Base-by-base conservation (phyloP, 176 grass and related monocot genomes). In the Ensete ventricosum region DNA sequence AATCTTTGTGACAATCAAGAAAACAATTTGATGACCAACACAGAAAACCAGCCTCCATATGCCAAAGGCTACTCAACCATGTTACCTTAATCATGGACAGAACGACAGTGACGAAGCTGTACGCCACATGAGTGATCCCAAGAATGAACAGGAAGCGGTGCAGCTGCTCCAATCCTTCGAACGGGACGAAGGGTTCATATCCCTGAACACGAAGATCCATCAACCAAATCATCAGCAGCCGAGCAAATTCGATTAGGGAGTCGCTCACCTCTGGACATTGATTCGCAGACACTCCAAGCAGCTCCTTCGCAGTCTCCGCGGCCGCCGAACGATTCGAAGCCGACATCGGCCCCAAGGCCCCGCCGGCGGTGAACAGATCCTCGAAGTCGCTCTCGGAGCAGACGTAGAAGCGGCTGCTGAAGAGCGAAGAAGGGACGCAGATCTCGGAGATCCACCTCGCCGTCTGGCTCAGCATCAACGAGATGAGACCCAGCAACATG, bases 401-500 rank as follows among this genome's bases (percentile, higher is more conserved):
- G 54, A 86, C 89, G 71, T 89, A 93, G 90, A 98, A 98, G 1
- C 69, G 73, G 24, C 82, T 93, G 70, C 65, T 85, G 72, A 93
- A 93, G 43, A 91, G 73, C 7, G 86, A 85, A 0, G 94, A 93
- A 0, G 90, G 86, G 50, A 98, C 84, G 10, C 94, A 93, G 26
- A 98, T 98, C 66, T 93, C 94, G 0, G 94, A 93, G 75, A 98
- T 98, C 84, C 80, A 91, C 79, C 75, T 79, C 11, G 94, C 84
- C 16, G 90, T 85, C 78, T 93, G 94, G 82, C 94, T 98, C 84
- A 93, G 86, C 88, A 98, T 87, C 70, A 98, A 73, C 29, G 90
- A 98, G 83, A 98, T 93, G 50, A 98, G 78, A 2, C 94, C 94
- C 0, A 98, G 90, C 62, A 98, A 67, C 94, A 98, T 98, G 27